Evolutionary conservation across 2,329 filamentous ascomycete genomes (phyloP).

Genomic region (Fusarium subglutinans): DNA sequence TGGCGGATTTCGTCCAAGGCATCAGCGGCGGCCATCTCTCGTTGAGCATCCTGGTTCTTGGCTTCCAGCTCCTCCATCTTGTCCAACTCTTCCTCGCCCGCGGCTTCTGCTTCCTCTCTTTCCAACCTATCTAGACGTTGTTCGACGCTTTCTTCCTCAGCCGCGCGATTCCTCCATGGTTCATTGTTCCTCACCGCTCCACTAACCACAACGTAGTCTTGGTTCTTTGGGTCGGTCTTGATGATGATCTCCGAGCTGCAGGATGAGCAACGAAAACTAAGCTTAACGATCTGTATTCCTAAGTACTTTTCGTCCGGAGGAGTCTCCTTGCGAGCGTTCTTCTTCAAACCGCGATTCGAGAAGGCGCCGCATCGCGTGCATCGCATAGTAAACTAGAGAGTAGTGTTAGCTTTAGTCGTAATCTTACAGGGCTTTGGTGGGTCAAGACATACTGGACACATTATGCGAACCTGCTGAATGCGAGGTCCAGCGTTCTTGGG

Average conservation of each 20-base stretch:
- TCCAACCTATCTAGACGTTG: constrained; percentile 87
- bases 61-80: constrained; percentile 95
- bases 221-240: constrained; percentile 93
- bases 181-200: constrained; percentile 95
- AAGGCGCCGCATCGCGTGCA: constrained; percentile 69
- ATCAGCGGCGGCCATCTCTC: constrained; percentile 96
- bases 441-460: background rate
- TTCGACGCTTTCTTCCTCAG: constrained; percentile 83
- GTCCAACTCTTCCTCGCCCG: constrained; percentile 77
- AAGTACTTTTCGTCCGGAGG: constrained; percentile 89
- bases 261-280: constrained; percentile 73
- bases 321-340: constrained; percentile 69
- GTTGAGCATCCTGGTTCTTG: constrained; percentile 91
- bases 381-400: constrained; percentile 50
- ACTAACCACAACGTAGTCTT: constrained; percentile 83
- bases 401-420: background rate
- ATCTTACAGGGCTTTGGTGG: background rate
- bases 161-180: constrained; percentile 75
- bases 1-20: constrained; percentile 94
- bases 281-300: constrained; percentile 59
- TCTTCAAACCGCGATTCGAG: background rate
- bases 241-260: constrained; percentile 91
- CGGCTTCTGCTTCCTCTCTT: constrained; percentile 72
- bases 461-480: constrained; percentile 79
- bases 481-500: constrained; percentile 80